These are phyloP conservation scores for Euphrasia arctica DNA, from an alignment of 305 asterid genomes.

Conservation along the genomic window DNA sequence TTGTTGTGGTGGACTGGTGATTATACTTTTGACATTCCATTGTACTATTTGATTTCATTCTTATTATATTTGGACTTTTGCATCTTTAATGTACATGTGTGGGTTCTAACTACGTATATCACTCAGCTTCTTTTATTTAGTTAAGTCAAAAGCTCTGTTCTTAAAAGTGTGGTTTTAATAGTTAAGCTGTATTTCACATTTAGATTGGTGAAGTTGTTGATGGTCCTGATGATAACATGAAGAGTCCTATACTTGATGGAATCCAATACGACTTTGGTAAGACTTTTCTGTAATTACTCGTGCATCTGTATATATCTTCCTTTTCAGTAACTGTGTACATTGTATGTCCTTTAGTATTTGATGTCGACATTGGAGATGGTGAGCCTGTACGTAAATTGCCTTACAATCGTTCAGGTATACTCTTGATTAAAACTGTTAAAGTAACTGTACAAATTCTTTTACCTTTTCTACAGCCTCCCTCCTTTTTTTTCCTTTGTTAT, in stretches of 20 bases:
- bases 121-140: background rate
- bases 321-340: constrained; percentile 29
- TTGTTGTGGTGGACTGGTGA: constrained; percentile 6
- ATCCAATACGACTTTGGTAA: constrained; percentile 78
- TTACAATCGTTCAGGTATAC: constrained; percentile 81
- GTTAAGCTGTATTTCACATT: constrained; percentile 17
- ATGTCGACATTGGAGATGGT: constrained; percentile 99
- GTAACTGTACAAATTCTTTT: constrained; percentile 5
- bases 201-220: constrained; percentile 98
- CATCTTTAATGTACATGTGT: background rate
- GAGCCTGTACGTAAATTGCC: constrained; percentile 93
- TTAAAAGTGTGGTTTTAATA: constrained; percentile 1
- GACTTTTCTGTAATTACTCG: constrained; percentile 29
- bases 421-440: background rate
- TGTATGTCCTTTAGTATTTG: constrained; percentile 62
- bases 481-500: constrained; percentile 1
- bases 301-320: constrained; percentile 23
- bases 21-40: constrained; percentile 3
- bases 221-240: constrained; percentile 74
- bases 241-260: constrained; percentile 59
- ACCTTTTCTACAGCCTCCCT: background rate
- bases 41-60: constrained; percentile 5
- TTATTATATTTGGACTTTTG: constrained; percentile 9
- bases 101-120: too few species aligned
- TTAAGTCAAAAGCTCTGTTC: constrained; percentile 13